Evolutionary conservation across 2,329 filamentous ascomycete species (phyloP).

Genomic region (Alternaria arborescens): DNA sequence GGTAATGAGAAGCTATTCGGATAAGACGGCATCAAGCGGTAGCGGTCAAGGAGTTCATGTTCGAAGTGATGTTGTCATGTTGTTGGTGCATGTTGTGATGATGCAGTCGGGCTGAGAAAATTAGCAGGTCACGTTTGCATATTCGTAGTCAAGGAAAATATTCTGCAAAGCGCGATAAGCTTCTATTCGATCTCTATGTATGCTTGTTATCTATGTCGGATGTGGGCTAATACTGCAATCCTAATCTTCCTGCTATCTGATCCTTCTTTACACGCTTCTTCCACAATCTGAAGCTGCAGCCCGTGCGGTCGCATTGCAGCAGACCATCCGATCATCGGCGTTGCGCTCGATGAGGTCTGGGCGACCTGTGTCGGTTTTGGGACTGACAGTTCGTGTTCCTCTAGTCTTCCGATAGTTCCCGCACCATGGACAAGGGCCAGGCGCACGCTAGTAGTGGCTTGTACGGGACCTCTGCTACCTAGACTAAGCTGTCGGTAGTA

Average conservation of each 20-base stretch:
- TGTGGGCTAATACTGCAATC: not conserved
- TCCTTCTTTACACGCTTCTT: not conserved
- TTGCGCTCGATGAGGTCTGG: conserved; percentile 2
- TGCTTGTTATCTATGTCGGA: not conserved
- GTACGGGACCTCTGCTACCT: conserved; percentile 4
- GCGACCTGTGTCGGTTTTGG: conserved; percentile 6
- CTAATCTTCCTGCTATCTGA: conserved; percentile 3
- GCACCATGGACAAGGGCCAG: conserved; percentile 8
- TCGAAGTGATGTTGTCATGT: not conserved
- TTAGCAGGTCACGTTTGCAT: conserved; percentile 3
- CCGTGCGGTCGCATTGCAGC: conserved; percentile 13
- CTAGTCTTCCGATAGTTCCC: conserved; percentile 14
- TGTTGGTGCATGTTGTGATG: not conserved
- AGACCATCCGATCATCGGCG: conserved; percentile 9
- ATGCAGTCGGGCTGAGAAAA: not conserved
- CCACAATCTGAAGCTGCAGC: conserved; percentile 5
- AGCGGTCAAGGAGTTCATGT: conserved; percentile 2
- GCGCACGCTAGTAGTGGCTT: conserved; percentile 13
- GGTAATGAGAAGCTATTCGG: conserved; percentile 7
- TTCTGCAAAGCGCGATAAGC: conserved; percentile 2
- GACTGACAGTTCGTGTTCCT: conserved; percentile 5
- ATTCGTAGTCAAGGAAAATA: not conserved
- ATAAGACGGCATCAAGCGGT: conserved; percentile 5
- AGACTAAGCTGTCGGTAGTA: conserved; percentile 5
- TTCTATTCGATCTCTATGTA: not conserved